Conservation (phyloP, 371 early-diverging fungal genomes). For the Conidiobolus incongruus region DNA sequence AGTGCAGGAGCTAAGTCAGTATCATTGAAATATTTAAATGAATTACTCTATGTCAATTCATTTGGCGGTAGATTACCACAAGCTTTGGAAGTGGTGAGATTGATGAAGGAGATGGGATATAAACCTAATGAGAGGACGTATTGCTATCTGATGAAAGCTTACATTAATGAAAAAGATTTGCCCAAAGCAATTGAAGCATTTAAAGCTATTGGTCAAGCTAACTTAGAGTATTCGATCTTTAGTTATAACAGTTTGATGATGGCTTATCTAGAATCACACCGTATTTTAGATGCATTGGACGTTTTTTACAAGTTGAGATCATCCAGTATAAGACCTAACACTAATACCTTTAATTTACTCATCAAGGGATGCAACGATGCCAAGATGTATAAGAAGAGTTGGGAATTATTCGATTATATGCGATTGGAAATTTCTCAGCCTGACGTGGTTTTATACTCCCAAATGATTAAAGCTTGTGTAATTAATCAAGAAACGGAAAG, state of each 20-base stretch:
- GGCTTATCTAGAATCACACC: constrained; percentile 25
- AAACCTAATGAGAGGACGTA: constrained; percentile 37
- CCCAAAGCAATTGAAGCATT: constrained; percentile 26
- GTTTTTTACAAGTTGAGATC: constrained; percentile 48
- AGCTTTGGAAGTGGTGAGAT: too few relatives aligned
- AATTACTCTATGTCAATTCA: too few relatives aligned
- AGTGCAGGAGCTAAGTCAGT: too few relatives aligned
- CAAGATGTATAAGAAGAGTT: constrained; percentile 46
- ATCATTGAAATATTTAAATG: too few relatives aligned
- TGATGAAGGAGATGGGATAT: constrained; percentile 20
- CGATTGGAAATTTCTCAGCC: constrained; percentile 51
- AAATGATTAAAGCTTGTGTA: constrained; percentile 85
- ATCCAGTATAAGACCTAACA: too few relatives aligned
- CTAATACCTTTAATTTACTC: too few relatives aligned
- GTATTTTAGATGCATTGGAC: constrained; percentile 45
- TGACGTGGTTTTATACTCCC: constrained; percentile 48
- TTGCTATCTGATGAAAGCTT: constrained; percentile 57
- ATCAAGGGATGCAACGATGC: constrained; percentile 62
- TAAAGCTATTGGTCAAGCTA: constrained; percentile 16
- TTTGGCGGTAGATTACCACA: too few relatives aligned
- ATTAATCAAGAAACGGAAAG: constrained; percentile 45
- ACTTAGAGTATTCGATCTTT: constrained; percentile 28
- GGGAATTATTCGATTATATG: constrained; percentile 82
- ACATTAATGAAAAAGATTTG: constrained; percentile 38
- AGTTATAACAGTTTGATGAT: constrained; percentile 45